Evolutionary conservation across 169 alveolate genomes (phyloP).

Genomic region (Theileria sp.): DNA sequence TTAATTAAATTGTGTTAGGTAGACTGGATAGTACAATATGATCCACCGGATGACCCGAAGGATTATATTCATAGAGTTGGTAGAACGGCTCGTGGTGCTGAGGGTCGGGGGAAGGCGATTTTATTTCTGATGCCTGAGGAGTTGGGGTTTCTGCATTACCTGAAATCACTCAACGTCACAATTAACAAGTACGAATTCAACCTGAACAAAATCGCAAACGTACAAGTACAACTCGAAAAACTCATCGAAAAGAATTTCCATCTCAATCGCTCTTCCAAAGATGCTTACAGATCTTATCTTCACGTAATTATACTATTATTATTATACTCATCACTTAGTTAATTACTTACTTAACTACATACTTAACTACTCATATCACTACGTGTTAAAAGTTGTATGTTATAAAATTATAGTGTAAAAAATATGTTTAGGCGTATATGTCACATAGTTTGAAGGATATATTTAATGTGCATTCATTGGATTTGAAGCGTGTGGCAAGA

Average conservation of each 20-base stretch:
- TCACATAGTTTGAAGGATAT: constrained; percentile 94
- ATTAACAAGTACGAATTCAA: constrained; percentile 97
- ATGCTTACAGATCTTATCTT: constrained; percentile 94
- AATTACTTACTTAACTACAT: too few relatives aligned
- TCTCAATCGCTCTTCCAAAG: constrained; percentile 94
- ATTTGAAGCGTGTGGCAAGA: constrained; percentile 91
- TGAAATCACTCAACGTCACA: constrained; percentile 89
- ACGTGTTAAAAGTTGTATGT: too few relatives aligned
- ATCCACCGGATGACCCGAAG: constrained; percentile 99
- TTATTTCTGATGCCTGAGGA: constrained; percentile 97
- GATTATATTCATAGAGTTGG: constrained; percentile 99
- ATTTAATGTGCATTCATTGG: constrained; percentile 94
- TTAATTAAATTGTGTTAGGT: constrained; percentile 71
- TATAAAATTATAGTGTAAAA: too few relatives aligned
- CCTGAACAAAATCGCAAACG: constrained; percentile 92
- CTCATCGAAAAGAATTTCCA: constrained; percentile 95
- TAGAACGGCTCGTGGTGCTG: constrained; percentile 98
- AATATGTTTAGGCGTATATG: constrained; percentile 86
- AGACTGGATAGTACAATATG: constrained; percentile 98
- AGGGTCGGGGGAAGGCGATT: constrained; percentile 93
- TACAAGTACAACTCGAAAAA: constrained; percentile 94
- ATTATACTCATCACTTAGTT: too few relatives aligned
- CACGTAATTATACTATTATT: too few relatives aligned
- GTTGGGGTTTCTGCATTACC: constrained; percentile 89
- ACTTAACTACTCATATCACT: too few relatives aligned